Conservation (phyloP, 2,329 filamentous ascomycete species). For the Cladosporium sp. region DNA sequence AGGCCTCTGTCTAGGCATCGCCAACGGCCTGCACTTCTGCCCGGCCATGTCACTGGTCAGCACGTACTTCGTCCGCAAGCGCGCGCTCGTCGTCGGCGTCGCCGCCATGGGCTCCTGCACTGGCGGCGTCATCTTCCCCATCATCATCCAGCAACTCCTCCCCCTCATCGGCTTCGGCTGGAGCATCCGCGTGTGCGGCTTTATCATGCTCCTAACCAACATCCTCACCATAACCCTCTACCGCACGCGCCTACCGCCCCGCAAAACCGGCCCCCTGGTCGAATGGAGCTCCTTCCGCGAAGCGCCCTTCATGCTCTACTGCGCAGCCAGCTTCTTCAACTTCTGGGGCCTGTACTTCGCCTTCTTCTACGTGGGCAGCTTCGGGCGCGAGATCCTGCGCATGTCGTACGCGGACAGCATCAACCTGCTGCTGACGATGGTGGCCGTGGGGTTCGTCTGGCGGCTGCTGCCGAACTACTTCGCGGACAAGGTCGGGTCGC, state of each 20-base stretch:
- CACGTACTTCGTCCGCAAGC: slow-evolving; percentile 56
- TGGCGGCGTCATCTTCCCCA: slow-evolving; percentile 50
- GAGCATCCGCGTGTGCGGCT: slow-evolving; percentile 49
- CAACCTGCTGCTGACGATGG: slow-evolving; percentile 51
- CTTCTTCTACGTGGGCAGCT: slow-evolving; percentile 41
- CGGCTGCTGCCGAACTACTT: slow-evolving; percentile 49
- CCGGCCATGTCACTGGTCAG: slow-evolving; percentile 58
- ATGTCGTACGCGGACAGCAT: slow-evolving; percentile 47
- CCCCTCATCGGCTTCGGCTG: slow-evolving; percentile 48
- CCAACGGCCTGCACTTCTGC: slow-evolving; percentile 58
- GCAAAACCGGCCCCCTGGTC: slow-evolving; percentile 38
- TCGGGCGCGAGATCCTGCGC: slow-evolving; percentile 31
- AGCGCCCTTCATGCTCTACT: slow-evolving; percentile 35
- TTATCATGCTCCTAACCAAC: slow-evolving; percentile 34
- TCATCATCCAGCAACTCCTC: slow-evolving; percentile 46
- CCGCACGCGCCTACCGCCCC: slow-evolving; percentile 37
- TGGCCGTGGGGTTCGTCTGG: slow-evolving; percentile 51
- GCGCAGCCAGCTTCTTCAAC: slow-evolving; percentile 44
- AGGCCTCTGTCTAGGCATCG: slow-evolving; percentile 47
- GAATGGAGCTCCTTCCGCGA: slow-evolving; percentile 38
- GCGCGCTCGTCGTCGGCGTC: slow-evolving; percentile 54
- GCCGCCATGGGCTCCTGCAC: slow-evolving; percentile 54
- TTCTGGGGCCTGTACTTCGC: slow-evolving; percentile 25
- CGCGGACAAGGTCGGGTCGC: slow-evolving; percentile 50
- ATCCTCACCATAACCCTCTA: slow-evolving; percentile 25